A percentile compares a stretch with the other conserved stretches of the same genome.
These are phyloP conservation scores for Flaveria ramosissima DNA, from an alignment of 129 eudicot species.

Conservation along the genomic window DNA sequence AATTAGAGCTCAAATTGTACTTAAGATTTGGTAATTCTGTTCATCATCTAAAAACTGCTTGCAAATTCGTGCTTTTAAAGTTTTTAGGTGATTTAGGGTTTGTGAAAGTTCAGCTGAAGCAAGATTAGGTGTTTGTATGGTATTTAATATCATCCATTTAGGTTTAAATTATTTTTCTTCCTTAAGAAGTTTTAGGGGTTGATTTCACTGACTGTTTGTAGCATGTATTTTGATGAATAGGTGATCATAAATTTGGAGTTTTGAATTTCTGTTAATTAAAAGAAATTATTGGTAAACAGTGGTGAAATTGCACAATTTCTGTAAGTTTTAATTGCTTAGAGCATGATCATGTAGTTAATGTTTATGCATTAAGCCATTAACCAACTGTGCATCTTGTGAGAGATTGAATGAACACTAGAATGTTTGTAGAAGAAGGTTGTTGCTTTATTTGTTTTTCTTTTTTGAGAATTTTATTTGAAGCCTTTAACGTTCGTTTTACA, in stretches of 20 bases:
- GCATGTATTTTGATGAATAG: background rate
- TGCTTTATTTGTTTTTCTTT: background rate
- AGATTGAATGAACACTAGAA: background rate
- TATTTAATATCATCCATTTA: background rate
- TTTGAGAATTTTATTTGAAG: slow-evolving; percentile 1
- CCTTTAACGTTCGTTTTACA: background rate
- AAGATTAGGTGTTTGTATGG: slow-evolving; percentile 13
- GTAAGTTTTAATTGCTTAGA: background rate
- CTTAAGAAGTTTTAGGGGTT: background rate
- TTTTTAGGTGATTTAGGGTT: background rate
- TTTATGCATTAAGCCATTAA: background rate
- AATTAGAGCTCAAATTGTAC: background rate
- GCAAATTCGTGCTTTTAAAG: slow-evolving; percentile 9
- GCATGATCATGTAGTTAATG: slow-evolving; percentile 14
- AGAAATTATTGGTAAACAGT: background rate
- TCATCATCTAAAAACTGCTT: background rate
- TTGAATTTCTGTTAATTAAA: background rate
- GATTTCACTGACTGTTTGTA: background rate
- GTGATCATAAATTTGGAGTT: background rate
- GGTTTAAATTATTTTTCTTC: background rate
- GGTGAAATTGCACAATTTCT: slow-evolving; percentile 5
- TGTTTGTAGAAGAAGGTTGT: background rate
- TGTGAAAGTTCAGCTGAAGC: background rate
- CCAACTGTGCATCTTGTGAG: slow-evolving; percentile 8
- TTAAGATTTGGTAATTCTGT: background rate